Base-by-base conservation (phyloP, 1,284 basidiomycete genomes). In the Pseudozyma flocculosa region DNA sequence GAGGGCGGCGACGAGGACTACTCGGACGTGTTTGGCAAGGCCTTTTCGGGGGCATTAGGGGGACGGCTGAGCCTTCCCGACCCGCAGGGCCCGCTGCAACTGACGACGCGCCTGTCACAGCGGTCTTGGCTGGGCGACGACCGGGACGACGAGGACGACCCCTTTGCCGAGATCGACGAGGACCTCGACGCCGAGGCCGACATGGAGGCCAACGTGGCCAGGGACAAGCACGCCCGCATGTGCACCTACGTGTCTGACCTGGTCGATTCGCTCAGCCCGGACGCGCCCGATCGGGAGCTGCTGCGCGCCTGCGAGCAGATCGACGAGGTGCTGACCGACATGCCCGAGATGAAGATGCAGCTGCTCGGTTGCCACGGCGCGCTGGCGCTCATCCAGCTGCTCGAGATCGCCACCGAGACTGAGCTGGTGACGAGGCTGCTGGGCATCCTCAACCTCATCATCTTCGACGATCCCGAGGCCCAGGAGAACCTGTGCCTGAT, bases 401-500 rank as follows among this genome's bases (percentile, higher is more conserved):
- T 98, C 34, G 93, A 96, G 79, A 85, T 86, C 15, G 85, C 87
- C 49, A 75, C 82, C 54, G 88, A 88, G 17, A 82, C 90, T 50
- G 92, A 95, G 57, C 87, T 94, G 2, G 85, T 87, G 23, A 84
- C 90, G 77, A 87, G 88, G 70, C 78, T 96, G 30, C 80, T 98
- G 60, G 88, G 90, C 63, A 88, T 96, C 52, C 86, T 96, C 68
- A 97, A 97, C 72, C 78, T 90, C 76, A 85, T 97, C 60, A 91
- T 96, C 39, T 88, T 85, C 0, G 83, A 84, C 7, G 91, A 96
- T 70, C 82, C 90, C 41, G 88, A 87, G 13, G 87, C 91, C 68
- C 81, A 97, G 65, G 94, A 98, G 79, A 92, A 91, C 60, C 91
- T 97, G 79, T 97, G 94, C 78, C 81, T 95, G 43, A 90, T 94